phyloP scores from a whole-genome alignment of 257 asterid species.

The Capsicum rhomboideum region DNA sequence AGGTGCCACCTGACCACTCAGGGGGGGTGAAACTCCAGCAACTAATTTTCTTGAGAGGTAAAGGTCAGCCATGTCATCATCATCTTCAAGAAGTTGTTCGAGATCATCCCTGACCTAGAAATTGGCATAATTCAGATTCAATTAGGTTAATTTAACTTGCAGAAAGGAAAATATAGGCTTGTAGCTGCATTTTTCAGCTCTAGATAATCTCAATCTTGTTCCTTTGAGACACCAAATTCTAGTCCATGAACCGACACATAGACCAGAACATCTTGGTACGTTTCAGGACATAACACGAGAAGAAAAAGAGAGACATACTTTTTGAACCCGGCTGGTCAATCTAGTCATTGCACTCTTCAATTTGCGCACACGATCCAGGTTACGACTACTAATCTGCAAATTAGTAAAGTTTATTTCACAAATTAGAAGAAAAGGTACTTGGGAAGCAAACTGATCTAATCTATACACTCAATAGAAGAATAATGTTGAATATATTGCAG shows the following conservation, averaged over 20 bases:
- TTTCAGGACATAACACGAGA: background rate
- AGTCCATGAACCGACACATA: background rate
- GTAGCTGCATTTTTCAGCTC: background rate
- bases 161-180: too few species aligned
- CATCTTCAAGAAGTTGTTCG: conserved; percentile 81
- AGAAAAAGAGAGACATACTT: conserved; percentile 29
- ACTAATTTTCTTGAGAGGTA: conserved; percentile 63
- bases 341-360: conserved; percentile 79
- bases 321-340: conserved; percentile 78
- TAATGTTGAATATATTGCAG: background rate
- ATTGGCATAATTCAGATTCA: background rate
- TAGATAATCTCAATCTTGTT: background rate
- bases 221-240: background rate
- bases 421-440: background rate
- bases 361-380: conserved; percentile 86
- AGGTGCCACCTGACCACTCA: conserved; percentile 23
- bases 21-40: conserved; percentile 27
- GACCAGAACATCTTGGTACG: background rate
- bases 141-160: background rate
- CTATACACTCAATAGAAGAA: background rate
- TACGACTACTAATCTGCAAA: conserved; percentile 67
- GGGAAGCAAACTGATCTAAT: background rate
- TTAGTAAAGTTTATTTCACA: background rate
- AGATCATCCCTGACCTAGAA: conserved; percentile 83
- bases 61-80: conserved; percentile 87